phyloP scores from a whole-genome alignment of 192 early-diverging fungal species.

The Glomus cerebriforme region DNA sequence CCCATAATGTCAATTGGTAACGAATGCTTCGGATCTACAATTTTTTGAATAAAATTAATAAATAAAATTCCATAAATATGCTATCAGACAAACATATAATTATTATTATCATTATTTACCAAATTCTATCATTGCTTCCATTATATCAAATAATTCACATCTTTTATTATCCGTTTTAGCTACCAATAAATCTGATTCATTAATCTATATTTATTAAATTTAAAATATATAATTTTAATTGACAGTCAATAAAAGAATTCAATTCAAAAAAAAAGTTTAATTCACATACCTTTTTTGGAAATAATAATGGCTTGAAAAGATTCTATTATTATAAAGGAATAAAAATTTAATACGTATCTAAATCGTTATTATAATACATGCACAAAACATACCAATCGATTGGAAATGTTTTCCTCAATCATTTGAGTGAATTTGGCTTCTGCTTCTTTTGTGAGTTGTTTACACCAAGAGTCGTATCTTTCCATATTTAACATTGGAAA shows the following conservation, averaged over 20 bases:
- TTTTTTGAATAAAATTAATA: background rate
- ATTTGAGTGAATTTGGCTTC: background rate
- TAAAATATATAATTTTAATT: background rate
- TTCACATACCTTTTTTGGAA: background rate
- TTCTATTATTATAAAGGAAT: background rate
- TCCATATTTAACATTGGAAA: background rate
- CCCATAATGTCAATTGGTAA: background rate
- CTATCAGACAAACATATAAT: background rate
- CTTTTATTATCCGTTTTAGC: background rate
- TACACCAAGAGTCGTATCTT: background rate
- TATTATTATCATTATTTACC: background rate
- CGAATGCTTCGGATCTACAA: background rate
- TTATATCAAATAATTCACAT: background rate
- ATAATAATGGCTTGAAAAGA: background rate
- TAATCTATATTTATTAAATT: background rate
- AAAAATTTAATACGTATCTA: background rate
- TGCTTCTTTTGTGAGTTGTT: background rate
- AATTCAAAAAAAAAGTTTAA: background rate
- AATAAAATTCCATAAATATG: background rate
- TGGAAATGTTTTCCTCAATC: background rate
- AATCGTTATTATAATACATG: background rate
- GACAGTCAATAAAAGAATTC: background rate
- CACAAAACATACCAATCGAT: background rate
- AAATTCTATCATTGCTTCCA: background rate
- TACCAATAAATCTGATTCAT: background rate